phyloP scores from a whole-genome alignment of 306 rosid genomes.

The Cicer yamashitae region DNA sequence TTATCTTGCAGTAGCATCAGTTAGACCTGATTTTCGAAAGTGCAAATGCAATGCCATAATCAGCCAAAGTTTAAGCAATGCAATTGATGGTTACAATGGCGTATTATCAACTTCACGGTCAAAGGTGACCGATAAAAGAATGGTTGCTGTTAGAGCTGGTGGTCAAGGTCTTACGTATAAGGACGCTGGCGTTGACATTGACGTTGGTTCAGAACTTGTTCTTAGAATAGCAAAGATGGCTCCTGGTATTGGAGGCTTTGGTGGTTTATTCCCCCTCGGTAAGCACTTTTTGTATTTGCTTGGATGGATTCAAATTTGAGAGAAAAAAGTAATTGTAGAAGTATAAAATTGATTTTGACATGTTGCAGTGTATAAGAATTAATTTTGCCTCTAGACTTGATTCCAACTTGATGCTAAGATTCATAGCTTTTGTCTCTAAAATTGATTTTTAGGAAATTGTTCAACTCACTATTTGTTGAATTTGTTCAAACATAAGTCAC shows the following conservation, averaged over 20 bases:
- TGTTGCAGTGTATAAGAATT: no score
- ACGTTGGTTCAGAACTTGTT: no score
- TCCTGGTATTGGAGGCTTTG: no score
- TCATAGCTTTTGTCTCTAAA: neutral
- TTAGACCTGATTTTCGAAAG: slow-evolving; percentile 30
- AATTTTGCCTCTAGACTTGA: neutral
- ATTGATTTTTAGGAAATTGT: neutral
- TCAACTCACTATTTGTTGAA: neutral
- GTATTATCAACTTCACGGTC: slow-evolving; percentile 42
- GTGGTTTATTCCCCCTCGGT: no score
- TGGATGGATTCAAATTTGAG: neutral
- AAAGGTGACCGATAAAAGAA: slow-evolving; percentile 14
- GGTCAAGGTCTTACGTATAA: no score
- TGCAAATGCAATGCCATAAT: slow-evolving; percentile 2
- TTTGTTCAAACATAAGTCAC: no score
- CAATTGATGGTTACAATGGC: neutral
- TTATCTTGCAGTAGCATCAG: slow-evolving; percentile 28
- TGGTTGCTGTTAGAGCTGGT: slow-evolving; percentile 16
- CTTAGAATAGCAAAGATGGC: no score
- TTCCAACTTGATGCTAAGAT: neutral
- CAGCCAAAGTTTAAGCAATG: neutral
- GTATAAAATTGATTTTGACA: neutral
- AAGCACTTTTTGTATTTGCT: slow-evolving; percentile 2
- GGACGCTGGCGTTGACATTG: no score
- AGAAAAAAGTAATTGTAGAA: neutral